phyloP scores from a whole-genome alignment of 73 alveolate genomes.

The Symbiodinium pilosum region DNA sequence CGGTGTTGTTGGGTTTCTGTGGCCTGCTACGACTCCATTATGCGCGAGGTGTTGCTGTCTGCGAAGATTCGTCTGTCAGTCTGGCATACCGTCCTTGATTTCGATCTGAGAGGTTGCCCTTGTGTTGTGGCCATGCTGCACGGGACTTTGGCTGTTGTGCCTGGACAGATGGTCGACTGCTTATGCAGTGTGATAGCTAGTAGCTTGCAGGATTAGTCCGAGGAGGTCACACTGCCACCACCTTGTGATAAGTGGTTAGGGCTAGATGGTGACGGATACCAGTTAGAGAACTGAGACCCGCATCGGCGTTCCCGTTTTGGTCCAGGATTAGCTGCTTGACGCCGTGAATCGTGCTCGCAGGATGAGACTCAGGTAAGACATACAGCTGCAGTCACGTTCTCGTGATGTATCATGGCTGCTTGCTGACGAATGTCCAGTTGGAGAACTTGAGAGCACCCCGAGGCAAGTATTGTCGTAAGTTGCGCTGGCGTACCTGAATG shows the following conservation, averaged over 20 bases:
- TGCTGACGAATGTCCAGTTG: slow-evolving; percentile 80
- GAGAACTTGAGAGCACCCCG: no score
- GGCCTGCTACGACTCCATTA: background rate
- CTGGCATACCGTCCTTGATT: no score
- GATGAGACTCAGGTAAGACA: background rate
- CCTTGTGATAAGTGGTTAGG: background rate
- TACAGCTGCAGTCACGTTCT: background rate
- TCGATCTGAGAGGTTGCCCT: no score
- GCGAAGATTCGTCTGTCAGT: no score
- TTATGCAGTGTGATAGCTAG: background rate
- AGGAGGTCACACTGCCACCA: slow-evolving; percentile 67
- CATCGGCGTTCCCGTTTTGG: no score
- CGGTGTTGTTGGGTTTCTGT: background rate
- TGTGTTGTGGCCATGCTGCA: no score
- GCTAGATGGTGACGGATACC: slow-evolving; percentile 17
- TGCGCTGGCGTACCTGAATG: no score
- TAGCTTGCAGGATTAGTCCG: slow-evolving; percentile 69
- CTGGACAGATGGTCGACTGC: no score
- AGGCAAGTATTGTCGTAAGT: no score
- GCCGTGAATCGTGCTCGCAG: background rate
- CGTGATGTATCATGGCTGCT: background rate
- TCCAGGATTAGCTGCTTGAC: no score
- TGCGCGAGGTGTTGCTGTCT: no score
- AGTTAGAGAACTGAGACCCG: slow-evolving; percentile 2
- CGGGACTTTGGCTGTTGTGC: no score